Evolutionary conservation across 192 early-diverging fungal species (phyloP).

Genomic region (Mortierella hygrophila): DNA sequence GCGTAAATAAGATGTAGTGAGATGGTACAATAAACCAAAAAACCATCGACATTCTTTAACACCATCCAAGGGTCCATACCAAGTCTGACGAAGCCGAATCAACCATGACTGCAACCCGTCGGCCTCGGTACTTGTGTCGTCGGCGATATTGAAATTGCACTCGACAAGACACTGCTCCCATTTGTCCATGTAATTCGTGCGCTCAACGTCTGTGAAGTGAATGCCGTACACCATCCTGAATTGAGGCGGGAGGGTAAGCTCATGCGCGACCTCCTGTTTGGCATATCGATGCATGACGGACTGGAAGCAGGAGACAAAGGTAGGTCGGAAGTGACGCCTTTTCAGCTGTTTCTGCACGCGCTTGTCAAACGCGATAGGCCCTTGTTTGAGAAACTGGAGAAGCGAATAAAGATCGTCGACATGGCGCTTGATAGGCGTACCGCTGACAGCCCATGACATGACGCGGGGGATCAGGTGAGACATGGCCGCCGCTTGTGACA

Average conservation of each 20-base stretch:
- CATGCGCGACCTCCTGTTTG: slow-evolving; percentile 63
- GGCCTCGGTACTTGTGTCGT: slow-evolving; percentile 8
- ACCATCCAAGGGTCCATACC: slow-evolving; percentile 12
- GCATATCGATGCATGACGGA: slow-evolving; percentile 69
- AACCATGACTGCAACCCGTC: slow-evolving; percentile 32
- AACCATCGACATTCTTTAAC: not conserved
- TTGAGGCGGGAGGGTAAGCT: slow-evolving; percentile 71
- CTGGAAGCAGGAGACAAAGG: slow-evolving; percentile 40
- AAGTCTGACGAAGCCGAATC: slow-evolving; percentile 36
- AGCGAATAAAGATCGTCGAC: slow-evolving; percentile 67
- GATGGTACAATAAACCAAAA: not conserved
- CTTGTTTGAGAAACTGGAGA: slow-evolving; percentile 60
- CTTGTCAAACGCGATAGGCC: slow-evolving; percentile 49
- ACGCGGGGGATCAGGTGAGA: slow-evolving; percentile 66
- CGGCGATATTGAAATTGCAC: slow-evolving; percentile 27
- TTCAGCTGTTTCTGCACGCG: slow-evolving; percentile 27
- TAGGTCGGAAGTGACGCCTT: slow-evolving; percentile 23
- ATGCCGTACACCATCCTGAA: slow-evolving; percentile 59
- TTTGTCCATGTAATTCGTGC: slow-evolving; percentile 70
- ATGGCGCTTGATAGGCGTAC: slow-evolving; percentile 64
- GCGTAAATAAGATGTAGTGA: not conserved
- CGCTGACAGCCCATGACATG: slow-evolving; percentile 76
- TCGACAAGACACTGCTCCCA: slow-evolving; percentile 61
- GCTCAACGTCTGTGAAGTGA: slow-evolving; percentile 67
- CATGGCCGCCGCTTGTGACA: slow-evolving; percentile 66